These are phyloP conservation scores for Basidiobolus meristosporus DNA, from an alignment of 371 early-diverging fungal species.

Conservation along the genomic window DNA sequence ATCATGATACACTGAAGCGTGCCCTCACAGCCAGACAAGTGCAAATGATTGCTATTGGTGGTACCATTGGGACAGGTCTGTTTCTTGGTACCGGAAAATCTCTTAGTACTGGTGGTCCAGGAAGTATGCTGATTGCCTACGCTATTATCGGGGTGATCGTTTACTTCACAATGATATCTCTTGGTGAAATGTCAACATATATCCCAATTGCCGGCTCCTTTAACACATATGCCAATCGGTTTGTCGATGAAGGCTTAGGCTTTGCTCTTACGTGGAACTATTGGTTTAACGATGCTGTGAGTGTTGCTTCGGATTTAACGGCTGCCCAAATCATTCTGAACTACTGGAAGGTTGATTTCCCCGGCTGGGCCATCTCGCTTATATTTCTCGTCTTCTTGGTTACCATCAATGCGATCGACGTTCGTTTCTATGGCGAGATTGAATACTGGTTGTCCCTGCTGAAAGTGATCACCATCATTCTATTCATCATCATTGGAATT, in stretches of 20 bases:
- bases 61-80: slow-evolving; percentile 71
- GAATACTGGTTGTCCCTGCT: slow-evolving; percentile 36
- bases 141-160: slow-evolving; percentile 54
- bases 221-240: slow-evolving; percentile 63
- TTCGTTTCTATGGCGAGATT: slow-evolving; percentile 26
- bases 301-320: slow-evolving; percentile 55
- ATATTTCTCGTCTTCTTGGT: slow-evolving; percentile 9
- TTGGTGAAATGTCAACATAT: slow-evolving; percentile 79
- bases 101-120: slow-evolving; percentile 60
- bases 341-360: slow-evolving; percentile 43
- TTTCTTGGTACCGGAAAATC: slow-evolving; percentile 70
- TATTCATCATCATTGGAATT: slow-evolving; percentile 57
- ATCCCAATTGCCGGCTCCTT: slow-evolving; percentile 73
- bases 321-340: slow-evolving; percentile 38
- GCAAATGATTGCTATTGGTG: slow-evolving; percentile 64
- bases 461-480: slow-evolving; percentile 31
- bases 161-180: slow-evolving; percentile 56
- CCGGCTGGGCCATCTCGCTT: slow-evolving; percentile 9
- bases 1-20: no score
- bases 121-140: slow-evolving; percentile 57
- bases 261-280: slow-evolving; percentile 77
- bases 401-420: slow-evolving; percentile 10
- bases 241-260: slow-evolving; percentile 67
- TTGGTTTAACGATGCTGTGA: slow-evolving; percentile 55
- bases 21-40: slow-evolving; percentile 49